phyloP scores from a whole-genome alignment of 352 stramenopile genomes.

The Globisporangium parvum region DNA sequence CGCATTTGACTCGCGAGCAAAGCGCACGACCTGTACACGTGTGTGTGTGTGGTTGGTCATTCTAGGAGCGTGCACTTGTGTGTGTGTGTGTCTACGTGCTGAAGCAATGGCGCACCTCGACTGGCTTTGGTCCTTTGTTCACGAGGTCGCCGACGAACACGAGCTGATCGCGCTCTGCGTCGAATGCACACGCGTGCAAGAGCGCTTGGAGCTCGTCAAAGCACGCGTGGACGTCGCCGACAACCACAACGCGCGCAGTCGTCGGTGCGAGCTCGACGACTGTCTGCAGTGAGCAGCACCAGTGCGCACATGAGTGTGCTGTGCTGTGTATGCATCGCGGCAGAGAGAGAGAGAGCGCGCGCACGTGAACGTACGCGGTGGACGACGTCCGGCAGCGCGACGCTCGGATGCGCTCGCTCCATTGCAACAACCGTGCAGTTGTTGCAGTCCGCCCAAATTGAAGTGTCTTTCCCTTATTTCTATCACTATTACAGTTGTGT shows the following conservation, averaged over 20 bases:
- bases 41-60: not conserved
- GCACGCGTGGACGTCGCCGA: conserved; percentile 92
- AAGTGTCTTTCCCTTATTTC: not conserved
- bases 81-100: not conserved
- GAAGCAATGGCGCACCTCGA: conserved; percentile 23
- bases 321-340: not conserved
- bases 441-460: not conserved
- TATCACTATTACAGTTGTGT: too few relatives aligned
- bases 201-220: conserved; percentile 76
- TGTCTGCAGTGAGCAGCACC: conserved; percentile 9
- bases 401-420: conserved; percentile 35
- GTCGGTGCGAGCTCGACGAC: conserved; percentile 16
- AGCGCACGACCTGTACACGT: conserved; percentile 51
- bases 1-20: conserved; percentile 41
- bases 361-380: conserved; percentile 24
- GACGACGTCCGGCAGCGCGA: conserved; percentile 37
- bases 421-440: not conserved
- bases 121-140: conserved; percentile 89
- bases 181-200: conserved; percentile 38
- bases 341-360: not conserved
- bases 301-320: not conserved
- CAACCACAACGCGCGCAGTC: conserved; percentile 59
- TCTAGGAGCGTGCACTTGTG: not conserved
- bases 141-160: conserved; percentile 90
- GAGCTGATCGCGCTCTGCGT: conserved; percentile 54